A percentile compares a stretch with the other conserved stretches of the same genome.
Evolutionary conservation across 345 rosid genomes (phyloP).

Genomic region (Sapria himalayana): DNA sequence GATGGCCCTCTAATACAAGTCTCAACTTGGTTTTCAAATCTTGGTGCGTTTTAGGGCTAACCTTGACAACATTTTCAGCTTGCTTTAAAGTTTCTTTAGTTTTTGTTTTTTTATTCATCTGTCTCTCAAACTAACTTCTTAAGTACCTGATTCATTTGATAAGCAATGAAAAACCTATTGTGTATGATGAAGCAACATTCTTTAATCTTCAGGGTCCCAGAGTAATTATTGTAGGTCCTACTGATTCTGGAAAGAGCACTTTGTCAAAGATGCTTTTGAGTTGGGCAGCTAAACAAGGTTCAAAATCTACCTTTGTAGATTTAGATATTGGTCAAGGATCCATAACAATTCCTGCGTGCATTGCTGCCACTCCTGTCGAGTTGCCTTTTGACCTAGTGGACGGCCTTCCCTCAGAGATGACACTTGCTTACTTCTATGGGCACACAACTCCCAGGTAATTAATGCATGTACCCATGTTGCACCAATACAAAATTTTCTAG

Average conservation of each 20-base stretch:
- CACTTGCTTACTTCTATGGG: slow-evolving; percentile 18
- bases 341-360: slow-evolving; percentile 14
- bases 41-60: too few relatives aligned
- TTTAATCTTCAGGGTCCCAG: slow-evolving; percentile 11
- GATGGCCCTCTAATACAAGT: too few relatives aligned
- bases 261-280: slow-evolving; percentile 17
- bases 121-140: too few relatives aligned
- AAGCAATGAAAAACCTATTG: too few relatives aligned
- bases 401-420: slow-evolving; percentile 16
- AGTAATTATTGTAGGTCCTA: slow-evolving; percentile 19
- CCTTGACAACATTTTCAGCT: too few relatives aligned
- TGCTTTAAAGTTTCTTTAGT: too few relatives aligned
- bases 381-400: slow-evolving; percentile 15
- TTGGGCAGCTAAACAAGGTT: slow-evolving; percentile 19
- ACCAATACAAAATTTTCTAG: too few relatives aligned
- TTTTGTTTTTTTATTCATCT: too few relatives aligned
- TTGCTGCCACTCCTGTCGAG: slow-evolving; percentile 17
- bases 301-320: slow-evolving; percentile 16
- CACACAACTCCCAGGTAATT: slow-evolving; percentile 16
- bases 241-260: slow-evolving; percentile 20
- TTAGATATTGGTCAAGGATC: slow-evolving; percentile 17
- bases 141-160: too few relatives aligned
- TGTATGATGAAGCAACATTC: too few relatives aligned
- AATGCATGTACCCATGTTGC: too few relatives aligned
- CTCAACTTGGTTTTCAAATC: too few relatives aligned